Evolutionary conservation across 306 rosid genomes (phyloP).

Genomic region (Lathyrus aphaca): DNA sequence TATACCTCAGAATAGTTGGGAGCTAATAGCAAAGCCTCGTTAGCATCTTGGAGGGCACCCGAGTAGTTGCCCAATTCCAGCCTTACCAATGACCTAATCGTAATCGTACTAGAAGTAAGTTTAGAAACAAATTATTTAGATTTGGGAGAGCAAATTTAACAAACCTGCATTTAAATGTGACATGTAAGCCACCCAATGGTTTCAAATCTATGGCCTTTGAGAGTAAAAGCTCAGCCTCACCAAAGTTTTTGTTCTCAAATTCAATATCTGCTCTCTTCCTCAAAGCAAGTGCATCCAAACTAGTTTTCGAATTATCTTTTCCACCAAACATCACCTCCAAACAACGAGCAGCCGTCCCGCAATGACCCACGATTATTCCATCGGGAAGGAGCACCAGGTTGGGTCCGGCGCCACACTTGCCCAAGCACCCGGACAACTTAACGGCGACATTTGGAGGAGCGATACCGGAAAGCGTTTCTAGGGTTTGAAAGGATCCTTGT

Average conservation of each 20-base stretch:
- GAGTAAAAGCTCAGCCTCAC: conserved; percentile 67
- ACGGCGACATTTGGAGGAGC: conserved; percentile 70
- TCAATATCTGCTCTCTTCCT: conserved; percentile 68
- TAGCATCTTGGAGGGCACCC: conserved; percentile 79
- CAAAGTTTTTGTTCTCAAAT: conserved; percentile 49
- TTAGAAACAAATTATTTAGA: not conserved
- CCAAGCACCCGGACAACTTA: conserved; percentile 70
- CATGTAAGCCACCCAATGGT: conserved; percentile 77
- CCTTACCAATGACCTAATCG: conserved; percentile 67
- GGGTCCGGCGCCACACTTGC: conserved; percentile 84
- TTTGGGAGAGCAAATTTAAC: not conserved
- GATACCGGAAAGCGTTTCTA: conserved; percentile 62
- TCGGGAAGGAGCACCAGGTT: conserved; percentile 66
- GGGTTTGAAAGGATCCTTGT: conserved; percentile 80
- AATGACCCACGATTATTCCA: conserved; percentile 57
- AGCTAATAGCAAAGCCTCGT: conserved; percentile 62
- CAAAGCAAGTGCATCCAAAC: conserved; percentile 82
- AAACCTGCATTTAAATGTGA: conserved; percentile 70
- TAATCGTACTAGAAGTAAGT: conserved; percentile 15
- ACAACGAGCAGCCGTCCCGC: conserved; percentile 70
- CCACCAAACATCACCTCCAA: conserved; percentile 57
- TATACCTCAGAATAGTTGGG: conserved; percentile 66
- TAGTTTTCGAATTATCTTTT: conserved; percentile 38
- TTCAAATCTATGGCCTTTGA: conserved; percentile 76
- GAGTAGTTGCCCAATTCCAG: conserved; percentile 63